Percentiles rank a stretch among this genome's conserved stretches.
Evolutionary conservation across 345 rosid genomes (phyloP).

Genomic region (Aurinia saxatilis): DNA sequence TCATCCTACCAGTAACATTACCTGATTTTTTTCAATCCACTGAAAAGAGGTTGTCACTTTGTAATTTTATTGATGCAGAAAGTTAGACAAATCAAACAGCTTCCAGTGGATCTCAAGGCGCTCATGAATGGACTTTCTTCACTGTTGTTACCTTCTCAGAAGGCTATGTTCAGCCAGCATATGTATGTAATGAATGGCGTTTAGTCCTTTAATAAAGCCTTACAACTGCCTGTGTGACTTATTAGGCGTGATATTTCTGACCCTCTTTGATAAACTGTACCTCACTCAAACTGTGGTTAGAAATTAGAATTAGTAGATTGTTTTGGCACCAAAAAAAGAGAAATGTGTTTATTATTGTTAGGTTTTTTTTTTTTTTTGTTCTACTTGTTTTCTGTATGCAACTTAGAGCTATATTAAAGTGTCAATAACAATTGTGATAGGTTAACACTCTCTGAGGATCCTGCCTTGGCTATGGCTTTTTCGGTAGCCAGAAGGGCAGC

Average conservation of each 20-base stretch:
- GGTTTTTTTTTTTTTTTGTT: not conserved
- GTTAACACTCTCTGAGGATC: constrained; percentile 92
- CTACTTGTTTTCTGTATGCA: not conserved
- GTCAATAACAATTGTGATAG: constrained; percentile 30
- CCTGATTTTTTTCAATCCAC: not conserved
- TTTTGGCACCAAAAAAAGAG: not conserved
- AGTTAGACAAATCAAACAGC: constrained; percentile 49
- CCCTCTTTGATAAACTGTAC: constrained; percentile 4
- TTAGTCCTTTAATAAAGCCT: not conserved
- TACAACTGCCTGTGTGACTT: not conserved
- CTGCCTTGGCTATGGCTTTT: constrained; percentile 98
- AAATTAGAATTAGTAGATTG: constrained; percentile 5
- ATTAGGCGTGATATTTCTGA: not conserved
- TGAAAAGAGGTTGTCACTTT: constrained; percentile 11
- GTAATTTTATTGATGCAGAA: constrained; percentile 47
- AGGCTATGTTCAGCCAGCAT: constrained; percentile 55
- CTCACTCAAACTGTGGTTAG: constrained; percentile 3
- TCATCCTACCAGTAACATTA: not conserved
- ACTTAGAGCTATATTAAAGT: constrained; percentile 20
- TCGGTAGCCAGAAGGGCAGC: constrained; percentile 97
- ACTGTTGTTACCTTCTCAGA: constrained; percentile 80
- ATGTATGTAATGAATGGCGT: constrained; percentile 44
- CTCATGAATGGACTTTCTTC: constrained; percentile 83
- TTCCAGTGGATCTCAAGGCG: constrained; percentile 82
- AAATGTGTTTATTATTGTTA: not conserved